Evolutionary conservation across 768 basidiomycete genomes (phyloP).

Genomic region (Harrya chromipes): DNA sequence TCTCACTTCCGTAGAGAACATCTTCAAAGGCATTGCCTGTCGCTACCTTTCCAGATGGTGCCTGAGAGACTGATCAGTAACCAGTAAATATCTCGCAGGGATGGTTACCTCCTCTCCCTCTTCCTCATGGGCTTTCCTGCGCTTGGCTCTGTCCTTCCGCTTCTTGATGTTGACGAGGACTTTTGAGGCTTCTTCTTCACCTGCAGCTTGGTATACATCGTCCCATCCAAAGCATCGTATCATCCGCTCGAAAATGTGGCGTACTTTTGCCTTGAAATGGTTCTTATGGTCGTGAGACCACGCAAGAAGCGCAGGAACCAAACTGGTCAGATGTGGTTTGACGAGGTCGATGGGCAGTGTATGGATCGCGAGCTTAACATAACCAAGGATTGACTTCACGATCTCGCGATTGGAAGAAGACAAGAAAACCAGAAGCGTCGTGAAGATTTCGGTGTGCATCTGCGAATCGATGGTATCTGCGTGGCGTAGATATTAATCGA

Average conservation of each 20-base stretch:
- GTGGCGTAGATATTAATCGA: slow-evolving; percentile 1
- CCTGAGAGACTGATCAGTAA: slow-evolving; percentile 32
- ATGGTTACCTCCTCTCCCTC: slow-evolving; percentile 51
- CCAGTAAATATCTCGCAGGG: background rate
- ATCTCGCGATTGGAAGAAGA: slow-evolving; percentile 96
- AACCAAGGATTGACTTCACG: slow-evolving; percentile 94
- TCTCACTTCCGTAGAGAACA: slow-evolving; percentile 94
- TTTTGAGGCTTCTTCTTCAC: slow-evolving; percentile 80
- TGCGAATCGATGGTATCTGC: slow-evolving; percentile 63
- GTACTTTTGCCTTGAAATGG: slow-evolving; percentile 95
- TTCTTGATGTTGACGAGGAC: slow-evolving; percentile 94
- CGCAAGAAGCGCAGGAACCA: slow-evolving; percentile 81
- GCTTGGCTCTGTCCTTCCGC: slow-evolving; percentile 89
- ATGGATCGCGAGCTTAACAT: slow-evolving; percentile 90
- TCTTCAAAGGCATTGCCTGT: slow-evolving; percentile 94
- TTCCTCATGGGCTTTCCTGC: slow-evolving; percentile 66
- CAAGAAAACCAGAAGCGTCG: slow-evolving; percentile 86
- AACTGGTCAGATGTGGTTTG: slow-evolving; percentile 67
- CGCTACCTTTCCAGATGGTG: slow-evolving; percentile 44
- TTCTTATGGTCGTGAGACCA: slow-evolving; percentile 99
- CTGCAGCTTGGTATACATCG: slow-evolving; percentile 69
- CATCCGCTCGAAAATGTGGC: slow-evolving; percentile 96
- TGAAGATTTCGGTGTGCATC: slow-evolving; percentile 81
- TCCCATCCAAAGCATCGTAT: slow-evolving; percentile 88
- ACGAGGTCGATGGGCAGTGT: slow-evolving; percentile 71